phyloP scores from a whole-genome alignment of 2,329 filamentous ascomycete species.

The Fusarium vanettenii region DNA sequence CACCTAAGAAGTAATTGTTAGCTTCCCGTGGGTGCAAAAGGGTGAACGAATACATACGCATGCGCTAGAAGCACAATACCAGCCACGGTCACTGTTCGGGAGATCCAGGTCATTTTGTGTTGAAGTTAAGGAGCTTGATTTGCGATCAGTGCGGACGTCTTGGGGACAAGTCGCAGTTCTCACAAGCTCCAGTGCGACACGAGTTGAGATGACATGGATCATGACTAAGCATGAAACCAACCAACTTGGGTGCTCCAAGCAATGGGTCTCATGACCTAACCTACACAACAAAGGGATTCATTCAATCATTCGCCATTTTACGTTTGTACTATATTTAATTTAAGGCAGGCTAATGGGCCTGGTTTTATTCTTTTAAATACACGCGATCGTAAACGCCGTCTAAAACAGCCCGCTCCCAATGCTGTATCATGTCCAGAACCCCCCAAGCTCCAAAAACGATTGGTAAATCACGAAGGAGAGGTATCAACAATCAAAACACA shows the following conservation, averaged over 20 bases:
- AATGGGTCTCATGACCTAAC: neutral
- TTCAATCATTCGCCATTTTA: neutral
- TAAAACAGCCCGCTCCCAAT: slow-evolving; percentile 25
- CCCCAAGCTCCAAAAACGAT: neutral
- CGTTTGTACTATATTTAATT: neutral
- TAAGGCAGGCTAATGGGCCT: neutral
- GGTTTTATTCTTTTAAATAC: neutral
- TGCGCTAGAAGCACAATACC: slow-evolving; percentile 86
- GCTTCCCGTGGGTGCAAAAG: slow-evolving; percentile 1
- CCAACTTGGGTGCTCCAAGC: neutral
- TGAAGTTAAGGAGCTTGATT: slow-evolving; percentile 11
- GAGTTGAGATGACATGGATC: slow-evolving; percentile 12
- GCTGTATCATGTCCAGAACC: slow-evolving; percentile 17
- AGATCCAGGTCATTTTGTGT: slow-evolving; percentile 74
- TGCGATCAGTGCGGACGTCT: slow-evolving; percentile 9
- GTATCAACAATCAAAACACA: neutral
- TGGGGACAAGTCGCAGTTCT: slow-evolving; percentile 38
- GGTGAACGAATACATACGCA: slow-evolving; percentile 71
- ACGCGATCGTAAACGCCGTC: slow-evolving; percentile 16
- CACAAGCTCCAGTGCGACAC: neutral
- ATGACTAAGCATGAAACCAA: slow-evolving; percentile 37
- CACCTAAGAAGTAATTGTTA: slow-evolving; percentile 68
- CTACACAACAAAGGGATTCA: neutral
- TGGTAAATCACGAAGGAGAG: neutral
- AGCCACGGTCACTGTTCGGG: slow-evolving; percentile 76